Base-by-base conservation (phyloP, 257 asterid genomes). In the Scutellaria minor region DNA sequence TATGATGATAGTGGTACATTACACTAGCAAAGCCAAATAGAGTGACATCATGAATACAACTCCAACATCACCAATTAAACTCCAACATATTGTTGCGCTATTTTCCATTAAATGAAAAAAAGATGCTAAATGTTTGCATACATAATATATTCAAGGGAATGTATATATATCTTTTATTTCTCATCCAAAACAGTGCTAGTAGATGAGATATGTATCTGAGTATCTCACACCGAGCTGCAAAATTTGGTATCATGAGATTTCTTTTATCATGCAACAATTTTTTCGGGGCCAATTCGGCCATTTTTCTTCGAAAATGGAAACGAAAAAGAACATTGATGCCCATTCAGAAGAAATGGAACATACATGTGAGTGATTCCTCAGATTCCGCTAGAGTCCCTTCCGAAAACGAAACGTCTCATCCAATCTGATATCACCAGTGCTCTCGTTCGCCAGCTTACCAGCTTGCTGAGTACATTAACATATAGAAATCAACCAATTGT, bases 381-480 rank as follows among this genome's bases (percentile, higher is more conserved):
- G 58, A 94, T 90, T 81, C 97, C 81, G 75, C 96, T 91, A 0
- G 97, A 89, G 86, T 94, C 99, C 82, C 99, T 86, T 68, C 99
- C 99, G 39, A 94, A 94, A 42, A 94, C 71, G 87, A 88, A 91
- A 31, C 97, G 95, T 76, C 92, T 88, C 24, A 66, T 73, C 99
- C 98, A 94, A 77, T 94, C 97, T 18, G 95, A 79, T 70, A 94
- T 82, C 79, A 94, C 99, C 85, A 89, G 73, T 40, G 95, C 89
- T 82, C 98, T 84, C 12, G 99, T 91, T 46, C 99, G 96, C 99
- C 99, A 89, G 75, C 98, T 94, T 45, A 94, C 97, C 54, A 82
- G 96, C 85, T 94, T 94, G 88, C 98, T 94, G 95, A 40, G 66
- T 35, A 73, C 47, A 54, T 9, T 37, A 59, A 72, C 6, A 77